Percentiles rank a stretch among this genome's conserved stretches.
Evolutionary conservation across 768 basidiomycete species (phyloP).

Genomic region (Saitozyma podzolica): DNA sequence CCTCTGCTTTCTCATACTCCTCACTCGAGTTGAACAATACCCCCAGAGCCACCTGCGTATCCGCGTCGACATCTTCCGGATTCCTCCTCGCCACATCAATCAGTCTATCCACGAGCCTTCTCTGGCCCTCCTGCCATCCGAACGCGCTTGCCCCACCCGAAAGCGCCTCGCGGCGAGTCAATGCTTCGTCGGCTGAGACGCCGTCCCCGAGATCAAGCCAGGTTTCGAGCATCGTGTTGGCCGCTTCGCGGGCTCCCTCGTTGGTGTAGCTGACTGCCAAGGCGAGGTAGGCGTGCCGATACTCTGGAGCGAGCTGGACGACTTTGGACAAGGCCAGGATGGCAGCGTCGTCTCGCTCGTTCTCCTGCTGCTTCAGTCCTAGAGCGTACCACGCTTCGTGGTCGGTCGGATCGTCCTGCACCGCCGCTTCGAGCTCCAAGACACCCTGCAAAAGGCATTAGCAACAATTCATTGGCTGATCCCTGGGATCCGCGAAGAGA

Average conservation of each 20-base stretch:
- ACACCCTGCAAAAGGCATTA: constrained; percentile 62
- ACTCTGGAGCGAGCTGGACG: constrained; percentile 73
- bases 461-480: background rate
- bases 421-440: constrained; percentile 82
- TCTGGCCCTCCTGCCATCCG: constrained; percentile 36
- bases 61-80: constrained; percentile 73
- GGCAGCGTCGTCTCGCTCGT: constrained; percentile 89
- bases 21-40: constrained; percentile 90
- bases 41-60: constrained; percentile 91
- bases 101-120: constrained; percentile 68
- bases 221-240: constrained; percentile 75
- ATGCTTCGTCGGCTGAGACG: background rate
- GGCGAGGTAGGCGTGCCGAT: constrained; percentile 76
- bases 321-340: constrained; percentile 79
- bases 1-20: constrained; percentile 89
- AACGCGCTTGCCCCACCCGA: background rate
- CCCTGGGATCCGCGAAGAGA: background rate
- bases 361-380: constrained; percentile 96
- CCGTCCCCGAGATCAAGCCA: constrained; percentile 64
- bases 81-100: constrained; percentile 74
- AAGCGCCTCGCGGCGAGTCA: background rate
- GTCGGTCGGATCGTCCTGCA: constrained; percentile 72
- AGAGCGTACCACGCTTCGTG: constrained; percentile 83
- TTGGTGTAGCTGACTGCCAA: constrained; percentile 89
- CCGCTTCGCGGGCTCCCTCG: constrained; percentile 71